Base-by-base conservation (phyloP, 1,284 basidiomycete genomes). In the Phaffia rhodozyma region DNA sequence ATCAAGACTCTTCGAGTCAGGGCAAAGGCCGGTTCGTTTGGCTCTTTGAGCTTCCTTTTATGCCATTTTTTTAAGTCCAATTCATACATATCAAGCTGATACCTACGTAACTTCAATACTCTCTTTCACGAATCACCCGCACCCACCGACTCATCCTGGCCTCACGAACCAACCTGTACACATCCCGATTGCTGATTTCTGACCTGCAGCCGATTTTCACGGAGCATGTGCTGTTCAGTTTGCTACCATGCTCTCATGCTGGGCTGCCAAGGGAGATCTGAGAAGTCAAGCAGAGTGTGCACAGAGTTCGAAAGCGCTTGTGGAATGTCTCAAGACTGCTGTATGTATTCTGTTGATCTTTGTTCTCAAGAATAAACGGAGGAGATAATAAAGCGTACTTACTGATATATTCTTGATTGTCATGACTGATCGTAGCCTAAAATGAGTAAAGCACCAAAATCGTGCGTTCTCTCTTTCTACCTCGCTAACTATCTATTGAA, bases 251-350 rank as follows among this genome's bases (percentile, higher is more conserved):
- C 63, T 65, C 58, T 58, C 63, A n/a, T 65, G 63, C 55, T 65
- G 63, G 63, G 63, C 63, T 21, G 54, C 63, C 3, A 56, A 58
- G 18, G 63, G 63, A 9, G 63, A 65, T 50, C 63, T 65, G 20
- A 30, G 63, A 11, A 55, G 34, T n/a, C 20, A 32, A 20, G n/a
- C n/a, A 13, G 34, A 29, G 30, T 65, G 63, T 30, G 48, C 47
- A 32, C 49, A 51, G 13, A 29, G 38, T 18, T 32, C 54, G 23
- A 29, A 54, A 9, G 18, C 58, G 5, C 32, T 65, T 16, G 48
- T 34, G 23, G 34, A 51, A 48, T 65, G 63, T 51, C 32, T 65
- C 23, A 65, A 57, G 59, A 52, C 54, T 4, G 47, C 58, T 6
- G 63, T 65, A 18, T 27, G 63, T 65, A 27, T 55, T 13, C 6